These are phyloP conservation scores for Wickerhamomyces queroliae DNA, from an alignment of 805 yeast species.

Conservation along the genomic window DNA sequence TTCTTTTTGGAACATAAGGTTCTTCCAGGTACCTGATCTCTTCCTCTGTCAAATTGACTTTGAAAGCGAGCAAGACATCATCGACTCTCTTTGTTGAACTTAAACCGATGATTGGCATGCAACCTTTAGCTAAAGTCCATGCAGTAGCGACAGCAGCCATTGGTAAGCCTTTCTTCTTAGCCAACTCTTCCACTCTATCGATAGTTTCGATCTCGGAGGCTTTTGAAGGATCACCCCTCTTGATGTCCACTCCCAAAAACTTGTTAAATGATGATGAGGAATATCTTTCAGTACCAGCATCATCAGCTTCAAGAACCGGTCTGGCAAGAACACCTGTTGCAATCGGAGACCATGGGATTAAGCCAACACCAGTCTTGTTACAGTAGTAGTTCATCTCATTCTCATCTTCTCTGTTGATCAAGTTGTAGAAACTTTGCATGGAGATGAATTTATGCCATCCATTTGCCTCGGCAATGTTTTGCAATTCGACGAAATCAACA, in stretches of 20 bases:
- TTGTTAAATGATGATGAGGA: not conserved
- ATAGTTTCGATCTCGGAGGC: constrained; percentile 28
- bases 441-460: constrained; percentile 52
- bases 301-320: constrained; percentile 23
- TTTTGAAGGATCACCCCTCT: not conserved
- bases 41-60: constrained; percentile 23
- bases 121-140: constrained; percentile 44
- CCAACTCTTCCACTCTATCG: constrained; percentile 42
- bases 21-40: not conserved
- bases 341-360: constrained; percentile 43
- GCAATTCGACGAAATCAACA: constrained; percentile 44
- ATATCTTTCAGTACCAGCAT: constrained; percentile 1
- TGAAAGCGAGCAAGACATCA: constrained; percentile 38
- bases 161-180: constrained; percentile 36
- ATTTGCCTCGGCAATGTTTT: constrained; percentile 44
- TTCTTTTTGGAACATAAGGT: not conserved
- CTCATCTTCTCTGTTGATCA: constrained; percentile 53
- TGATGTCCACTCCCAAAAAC: not conserved
- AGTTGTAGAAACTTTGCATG: constrained; percentile 51
- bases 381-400: constrained; percentile 53
- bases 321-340: constrained; percentile 38
- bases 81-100: constrained; percentile 40
- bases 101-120: constrained; percentile 47
- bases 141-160: constrained; percentile 48
- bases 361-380: constrained; percentile 39